Evolutionary conservation across 139 green algal genomes (phyloP), one percentile per base, ranked within the genome.

Genomic region (Picochlorum costavermella): DNA sequence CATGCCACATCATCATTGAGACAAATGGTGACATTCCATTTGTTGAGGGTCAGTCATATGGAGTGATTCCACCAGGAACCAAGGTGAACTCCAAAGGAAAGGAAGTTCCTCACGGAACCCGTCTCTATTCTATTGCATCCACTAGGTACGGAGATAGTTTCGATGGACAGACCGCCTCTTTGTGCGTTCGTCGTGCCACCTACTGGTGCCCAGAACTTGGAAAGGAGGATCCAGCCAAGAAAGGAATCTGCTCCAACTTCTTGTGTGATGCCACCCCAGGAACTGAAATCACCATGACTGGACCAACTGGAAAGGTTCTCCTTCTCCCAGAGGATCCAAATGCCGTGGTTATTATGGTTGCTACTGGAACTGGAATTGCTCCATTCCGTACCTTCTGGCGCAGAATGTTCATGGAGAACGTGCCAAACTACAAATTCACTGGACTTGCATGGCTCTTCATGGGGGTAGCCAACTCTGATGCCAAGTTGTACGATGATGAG

Each of bases 231-330:
- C 80, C 81, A 20, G 69, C 71, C 55, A 87, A 87, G 70, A 68
- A 96, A 83, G 94, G 94, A 61, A 90, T 99, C 76, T 98, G 94
- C 90, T 97, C 89, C 67, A 98, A 98, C 86, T 98, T 97, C 88
- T 80, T 99, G 55, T 96, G 89, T 69, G 94, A 98, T 58, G 88
- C 94, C 65, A 81, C 81, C 59, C 84, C 87, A 31, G 94, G 94
- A 70, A 75, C 77, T 45, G 86, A 97, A 83, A 82, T 99, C 77
- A 87, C 64, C 53, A 94, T 99, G 88, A 97, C 94, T 51, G 92
- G 94, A 69, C 93, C 94, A 63, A 94, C 90, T 50, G 94, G 94
- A 69, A 98, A 98, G 84, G 78, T 98, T 51, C 88, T 99, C 71
- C 80, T 99, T 70, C 80, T 96, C 66, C 89, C 94, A 33, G 78